A percentile compares a stretch with the other conserved stretches of the same genome.
phyloP scores from a whole-genome alignment of 2,329 filamentous ascomycete genomes.

The Trematosphaeria pertusa region DNA sequence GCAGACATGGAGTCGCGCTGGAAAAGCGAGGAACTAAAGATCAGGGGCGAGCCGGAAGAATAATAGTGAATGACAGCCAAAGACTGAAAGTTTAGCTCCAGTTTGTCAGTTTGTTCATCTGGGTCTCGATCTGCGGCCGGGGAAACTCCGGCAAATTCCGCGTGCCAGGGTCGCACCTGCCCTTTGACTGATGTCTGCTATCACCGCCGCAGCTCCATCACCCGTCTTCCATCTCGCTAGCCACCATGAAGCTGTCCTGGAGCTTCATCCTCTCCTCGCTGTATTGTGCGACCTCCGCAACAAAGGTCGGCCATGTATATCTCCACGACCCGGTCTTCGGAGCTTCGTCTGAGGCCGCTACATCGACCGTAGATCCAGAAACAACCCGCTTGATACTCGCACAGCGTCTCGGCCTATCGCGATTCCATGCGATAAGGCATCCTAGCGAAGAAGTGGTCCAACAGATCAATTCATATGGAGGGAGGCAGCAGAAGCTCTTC shows the following conservation, averaged over 20 bases:
- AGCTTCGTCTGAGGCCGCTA: conserved; percentile 14
- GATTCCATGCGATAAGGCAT: conserved; percentile 54
- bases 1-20: conserved; percentile 5
- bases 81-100: not conserved
- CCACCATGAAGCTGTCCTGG: conserved; percentile 55
- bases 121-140: not conserved
- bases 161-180: conserved; percentile 5
- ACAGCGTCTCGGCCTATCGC: conserved; percentile 58
- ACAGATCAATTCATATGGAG: conserved; percentile 56
- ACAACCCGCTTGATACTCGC: conserved; percentile 59
- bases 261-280: conserved; percentile 50
- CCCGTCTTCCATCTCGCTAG: conserved; percentile 16
- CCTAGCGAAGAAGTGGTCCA: conserved; percentile 50
- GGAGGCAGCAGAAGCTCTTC: conserved; percentile 50
- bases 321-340: conserved; percentile 37
- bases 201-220: conserved; percentile 32
- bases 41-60: not conserved
- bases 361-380: conserved; percentile 45
- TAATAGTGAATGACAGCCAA: not conserved
- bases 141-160: conserved; percentile 3
- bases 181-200: conserved; percentile 29
- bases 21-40: not conserved
- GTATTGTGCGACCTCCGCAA: conserved; percentile 42
- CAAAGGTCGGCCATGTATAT: conserved; percentile 46
- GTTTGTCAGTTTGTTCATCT: too few relatives aligned